Conservation (phyloP, 2,329 filamentous ascomycete species). For the Trichoderma semiorbis region DNA sequence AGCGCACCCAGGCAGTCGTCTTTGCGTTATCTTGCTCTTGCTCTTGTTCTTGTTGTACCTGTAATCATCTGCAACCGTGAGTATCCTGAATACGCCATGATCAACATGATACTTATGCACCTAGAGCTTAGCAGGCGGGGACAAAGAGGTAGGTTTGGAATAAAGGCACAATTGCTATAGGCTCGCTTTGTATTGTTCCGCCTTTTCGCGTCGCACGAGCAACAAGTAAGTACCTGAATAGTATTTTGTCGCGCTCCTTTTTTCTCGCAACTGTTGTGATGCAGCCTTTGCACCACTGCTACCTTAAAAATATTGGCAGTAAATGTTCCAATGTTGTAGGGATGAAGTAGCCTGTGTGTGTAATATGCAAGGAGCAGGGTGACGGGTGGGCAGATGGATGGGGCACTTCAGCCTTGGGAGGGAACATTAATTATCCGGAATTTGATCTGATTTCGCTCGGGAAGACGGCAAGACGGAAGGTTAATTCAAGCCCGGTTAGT, state of each 20-base stretch:
- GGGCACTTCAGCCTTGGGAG: not conserved
- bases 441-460: not conserved
- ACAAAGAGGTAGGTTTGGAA: slow-evolving; percentile 12
- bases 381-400: not conserved
- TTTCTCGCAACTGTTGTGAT: not conserved
- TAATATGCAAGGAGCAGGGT: slow-evolving; percentile 11
- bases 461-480: not conserved
- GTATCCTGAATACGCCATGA: slow-evolving; percentile 32
- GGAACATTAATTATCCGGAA: not conserved
- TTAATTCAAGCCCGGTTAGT: not conserved
- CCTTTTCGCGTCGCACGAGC: slow-evolving; percentile 1
- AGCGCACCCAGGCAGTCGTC: not conserved
- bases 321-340: not conserved
- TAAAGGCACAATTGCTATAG: slow-evolving; percentile 7
- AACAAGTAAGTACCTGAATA: not conserved
- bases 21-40: slow-evolving; percentile 1
- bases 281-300: not conserved
- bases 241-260: not conserved
- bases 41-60: slow-evolving; percentile 14
- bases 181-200: slow-evolving; percentile 5
- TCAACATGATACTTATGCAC: slow-evolving; percentile 40
- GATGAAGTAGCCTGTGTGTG: not conserved
- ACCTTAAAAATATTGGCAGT: not conserved
- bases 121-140: slow-evolving; percentile 32
- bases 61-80: slow-evolving; percentile 38